Evolutionary conservation across 805 yeast genomes (phyloP).

Genomic region (Hagleromyces aurorensis): DNA sequence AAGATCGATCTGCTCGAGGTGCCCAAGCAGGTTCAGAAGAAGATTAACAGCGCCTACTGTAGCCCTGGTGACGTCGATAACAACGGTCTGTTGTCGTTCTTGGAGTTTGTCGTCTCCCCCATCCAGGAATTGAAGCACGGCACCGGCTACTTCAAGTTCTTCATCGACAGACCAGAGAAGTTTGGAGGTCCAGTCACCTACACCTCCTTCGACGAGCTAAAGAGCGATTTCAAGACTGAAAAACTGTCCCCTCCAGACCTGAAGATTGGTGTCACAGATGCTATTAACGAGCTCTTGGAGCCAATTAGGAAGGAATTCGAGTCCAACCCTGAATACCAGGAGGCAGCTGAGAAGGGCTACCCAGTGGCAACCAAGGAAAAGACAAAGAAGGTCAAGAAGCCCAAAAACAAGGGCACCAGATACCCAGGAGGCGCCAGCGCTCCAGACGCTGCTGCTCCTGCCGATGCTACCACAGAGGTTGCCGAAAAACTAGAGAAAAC

Average conservation of each 20-base stretch:
- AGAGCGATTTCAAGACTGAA: slow-evolving; percentile 63
- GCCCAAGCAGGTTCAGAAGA: slow-evolving; percentile 81
- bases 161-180: slow-evolving; percentile 87
- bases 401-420: slow-evolving; percentile 81
- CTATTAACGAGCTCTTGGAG: slow-evolving; percentile 68
- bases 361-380: slow-evolving; percentile 60
- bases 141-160: slow-evolving; percentile 52
- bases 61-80: slow-evolving; percentile 90
- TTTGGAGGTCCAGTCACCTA: slow-evolving; percentile 90
- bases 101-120: slow-evolving; percentile 80
- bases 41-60: slow-evolving; percentile 86
- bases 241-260: slow-evolving; percentile 88
- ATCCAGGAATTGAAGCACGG: slow-evolving; percentile 68
- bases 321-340: slow-evolving; percentile 61
- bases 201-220: slow-evolving; percentile 57
- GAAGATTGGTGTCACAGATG: slow-evolving; percentile 84
- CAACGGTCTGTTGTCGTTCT: slow-evolving; percentile 82
- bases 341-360: slow-evolving; percentile 71
- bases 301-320: slow-evolving; percentile 73
- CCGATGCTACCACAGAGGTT: slow-evolving; percentile 13
- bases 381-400: slow-evolving; percentile 63
- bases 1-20: slow-evolving; percentile 90
- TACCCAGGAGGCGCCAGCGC: slow-evolving; percentile 60
- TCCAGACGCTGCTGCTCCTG: slow-evolving; percentile 28
- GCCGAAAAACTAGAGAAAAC: slow-evolving; percentile 24